Base-by-base conservation (phyloP, 169 alveolate species). In the Eimeria praecox region DNA sequence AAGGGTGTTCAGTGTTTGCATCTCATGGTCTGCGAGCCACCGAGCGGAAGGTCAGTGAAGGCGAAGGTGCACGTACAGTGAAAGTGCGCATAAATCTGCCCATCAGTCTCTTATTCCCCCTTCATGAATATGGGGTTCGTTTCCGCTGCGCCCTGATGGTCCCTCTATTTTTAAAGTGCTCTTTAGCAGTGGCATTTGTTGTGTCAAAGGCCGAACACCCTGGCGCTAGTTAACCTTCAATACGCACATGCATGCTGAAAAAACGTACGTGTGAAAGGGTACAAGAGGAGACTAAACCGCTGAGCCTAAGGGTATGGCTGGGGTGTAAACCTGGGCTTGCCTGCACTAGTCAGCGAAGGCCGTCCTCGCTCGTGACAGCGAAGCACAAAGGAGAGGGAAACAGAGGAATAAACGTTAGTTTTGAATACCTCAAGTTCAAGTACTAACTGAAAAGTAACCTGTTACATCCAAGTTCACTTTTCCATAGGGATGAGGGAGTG, bases 21-120 rank as follows among this genome's bases (percentile, higher is more conserved):
- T 71, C 24, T 71, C 82, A 12, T 71, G 82, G 62, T 42, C 88
- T 30, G 38, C 59, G 20, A 33, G 35, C 59, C 88, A 27, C 88
- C 38, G 88, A 46, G 33, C 62, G 87, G 54, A 77, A 78, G 59
- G 88, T 42, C 88, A 78, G 88, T 78, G 10, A 42, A 35, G 82
- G 49, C 46, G 42, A 71, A 71, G 49, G 46, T 22, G 82, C 40
- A 71, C 42, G 24, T n/a, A 12, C 82, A 71, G 8, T 71, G 69
- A 59, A 22, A 59, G n/a, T 59, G 62, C 3, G 69, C 69, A 59
- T 59, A 59, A 16, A 22, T 22, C n/a, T 59, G 27, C 69, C 69
- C 20, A 22, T 1, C 5, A 4, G 69, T 22, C 69, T 20, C 20
- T 20, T 59, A 59, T 59, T 59, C n/a, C 27, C 69, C 8, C 69